phyloP scores from a whole-genome alignment of 768 basidiomycete species.

The Tulasnella sp. region DNA sequence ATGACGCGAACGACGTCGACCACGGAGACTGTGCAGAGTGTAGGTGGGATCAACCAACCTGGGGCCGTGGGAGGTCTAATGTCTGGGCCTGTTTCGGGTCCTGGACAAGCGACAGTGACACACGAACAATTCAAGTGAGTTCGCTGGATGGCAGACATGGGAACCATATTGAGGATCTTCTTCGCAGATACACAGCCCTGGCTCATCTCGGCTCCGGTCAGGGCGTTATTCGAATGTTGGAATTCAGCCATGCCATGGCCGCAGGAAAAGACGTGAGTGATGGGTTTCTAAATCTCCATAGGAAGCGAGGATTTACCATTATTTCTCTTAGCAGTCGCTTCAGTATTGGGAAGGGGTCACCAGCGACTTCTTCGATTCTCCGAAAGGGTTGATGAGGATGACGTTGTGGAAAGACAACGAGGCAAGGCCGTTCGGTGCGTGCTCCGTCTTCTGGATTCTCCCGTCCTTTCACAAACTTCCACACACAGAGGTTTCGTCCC shows the following conservation, averaged over 20 bases:
- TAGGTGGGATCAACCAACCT: not conserved
- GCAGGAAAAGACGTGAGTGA: constrained; percentile 38
- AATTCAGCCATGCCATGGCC: constrained; percentile 56
- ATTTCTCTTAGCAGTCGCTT: constrained; percentile 16
- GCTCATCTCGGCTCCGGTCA: constrained; percentile 34
- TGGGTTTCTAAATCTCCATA: constrained; percentile 23
- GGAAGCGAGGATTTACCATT: not conserved
- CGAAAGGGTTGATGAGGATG: constrained; percentile 56
- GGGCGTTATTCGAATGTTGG: constrained; percentile 49
- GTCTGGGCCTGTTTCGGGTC: not conserved
- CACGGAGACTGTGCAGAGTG: not conserved
- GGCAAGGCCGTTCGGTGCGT: constrained; percentile 73
- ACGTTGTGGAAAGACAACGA: constrained; percentile 87
- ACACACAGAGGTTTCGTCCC: constrained; percentile 57
- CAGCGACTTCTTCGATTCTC: constrained; percentile 53
- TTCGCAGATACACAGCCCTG: too few relatives aligned
- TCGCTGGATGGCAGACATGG: too few relatives aligned
- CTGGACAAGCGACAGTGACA: not conserved
- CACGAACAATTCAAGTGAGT: constrained; percentile 12
- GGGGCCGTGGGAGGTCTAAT: not conserved
- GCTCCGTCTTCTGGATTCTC: not conserved
- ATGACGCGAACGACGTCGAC: not conserved
- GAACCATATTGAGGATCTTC: too few relatives aligned
- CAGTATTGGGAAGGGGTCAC: constrained; percentile 53
- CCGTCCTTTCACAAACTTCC: not conserved